Conservation (phyloP, 208 protist species). For the Histomonas meleagridis region DNA sequence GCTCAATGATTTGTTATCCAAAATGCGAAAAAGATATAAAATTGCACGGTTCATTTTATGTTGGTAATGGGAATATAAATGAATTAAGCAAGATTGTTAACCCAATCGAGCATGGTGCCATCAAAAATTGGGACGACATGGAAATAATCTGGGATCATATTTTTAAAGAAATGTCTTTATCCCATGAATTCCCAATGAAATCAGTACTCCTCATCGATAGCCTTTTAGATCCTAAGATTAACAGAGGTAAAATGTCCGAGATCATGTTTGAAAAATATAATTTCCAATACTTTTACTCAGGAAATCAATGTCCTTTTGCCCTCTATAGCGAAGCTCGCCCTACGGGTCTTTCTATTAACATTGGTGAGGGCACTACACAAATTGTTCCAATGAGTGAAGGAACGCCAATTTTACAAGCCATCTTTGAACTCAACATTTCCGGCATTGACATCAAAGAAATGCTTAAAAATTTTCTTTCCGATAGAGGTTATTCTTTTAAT, state of each 20-base stretch:
- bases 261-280: slow-evolving; percentile 74
- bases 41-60: too few relatives aligned
- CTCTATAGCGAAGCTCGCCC: slow-evolving; percentile 69
- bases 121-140: slow-evolving; percentile 92
- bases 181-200: too few relatives aligned
- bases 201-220: slow-evolving; percentile 75
- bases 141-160: slow-evolving; percentile 88
- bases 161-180: too few relatives aligned
- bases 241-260: slow-evolving; percentile 69
- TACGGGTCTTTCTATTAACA: slow-evolving; percentile 75
- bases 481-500: slow-evolving; percentile 53
- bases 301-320: slow-evolving; percentile 77
- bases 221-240: slow-evolving; percentile 67
- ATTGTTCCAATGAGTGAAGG: too few relatives aligned
- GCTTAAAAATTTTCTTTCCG: slow-evolving; percentile 56
- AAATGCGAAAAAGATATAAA: too few relatives aligned
- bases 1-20: too few relatives aligned
- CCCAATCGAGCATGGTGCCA: slow-evolving; percentile 68
- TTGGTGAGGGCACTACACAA: too few relatives aligned
- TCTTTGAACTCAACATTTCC: too few relatives aligned
- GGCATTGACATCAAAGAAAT: too few relatives aligned
- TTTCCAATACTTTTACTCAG: slow-evolving; percentile 59
- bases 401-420: too few relatives aligned
- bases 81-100: too few relatives aligned
- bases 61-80: too few relatives aligned